These are phyloP conservation scores for Beverwykella pulmonaria DNA, from an alignment of 495 filamentous ascomycete genomes.

Conservation along the genomic window DNA sequence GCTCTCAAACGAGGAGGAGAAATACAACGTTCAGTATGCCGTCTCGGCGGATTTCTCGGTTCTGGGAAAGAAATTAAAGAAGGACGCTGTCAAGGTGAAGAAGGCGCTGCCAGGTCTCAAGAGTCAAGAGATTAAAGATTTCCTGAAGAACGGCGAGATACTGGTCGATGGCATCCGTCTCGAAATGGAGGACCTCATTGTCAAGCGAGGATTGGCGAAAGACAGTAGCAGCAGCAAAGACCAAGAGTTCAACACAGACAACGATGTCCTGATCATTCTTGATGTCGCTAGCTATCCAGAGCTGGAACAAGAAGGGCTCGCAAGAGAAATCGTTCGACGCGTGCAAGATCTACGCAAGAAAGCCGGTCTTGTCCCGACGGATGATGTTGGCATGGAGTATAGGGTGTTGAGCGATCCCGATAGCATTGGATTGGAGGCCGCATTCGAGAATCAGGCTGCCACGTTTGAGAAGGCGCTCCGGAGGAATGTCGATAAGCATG, in stretches of 20 bases:
- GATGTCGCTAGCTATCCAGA: constrained; percentile 73
- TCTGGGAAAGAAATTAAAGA: constrained; percentile 95
- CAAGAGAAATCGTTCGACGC: constrained; percentile 80
- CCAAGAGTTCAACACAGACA: constrained; percentile 82
- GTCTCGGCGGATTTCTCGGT: constrained; percentile 89
- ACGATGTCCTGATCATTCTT: constrained; percentile 80
- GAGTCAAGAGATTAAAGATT: constrained; percentile 75
- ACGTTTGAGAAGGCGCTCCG: constrained; percentile 79
- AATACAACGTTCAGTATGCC: constrained; percentile 89
- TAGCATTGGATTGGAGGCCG: constrained; percentile 70
- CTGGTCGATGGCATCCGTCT: constrained; percentile 82
- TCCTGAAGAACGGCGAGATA: constrained; percentile 69
- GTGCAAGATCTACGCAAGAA: constrained; percentile 81
- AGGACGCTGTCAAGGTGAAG: constrained; percentile 85
- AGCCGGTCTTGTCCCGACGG: constrained; percentile 76
- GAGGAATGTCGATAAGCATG: constrained; percentile 75
- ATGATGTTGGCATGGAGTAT: constrained; percentile 87
- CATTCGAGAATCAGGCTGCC: constrained; percentile 68
- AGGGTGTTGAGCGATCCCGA: constrained; percentile 73
- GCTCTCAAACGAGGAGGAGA: constrained; percentile 81
- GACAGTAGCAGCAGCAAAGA: constrained; percentile 64
- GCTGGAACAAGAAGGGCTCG: constrained; percentile 73
- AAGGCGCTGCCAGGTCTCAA: constrained; percentile 81
- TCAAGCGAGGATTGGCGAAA: constrained; percentile 76
- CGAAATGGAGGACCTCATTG: constrained; percentile 76